A percentile compares a stretch with the other conserved stretches of the same genome.
phyloP scores from a whole-genome alignment of 1,139 yeast species.

The Yamadazyma atlantica region DNA sequence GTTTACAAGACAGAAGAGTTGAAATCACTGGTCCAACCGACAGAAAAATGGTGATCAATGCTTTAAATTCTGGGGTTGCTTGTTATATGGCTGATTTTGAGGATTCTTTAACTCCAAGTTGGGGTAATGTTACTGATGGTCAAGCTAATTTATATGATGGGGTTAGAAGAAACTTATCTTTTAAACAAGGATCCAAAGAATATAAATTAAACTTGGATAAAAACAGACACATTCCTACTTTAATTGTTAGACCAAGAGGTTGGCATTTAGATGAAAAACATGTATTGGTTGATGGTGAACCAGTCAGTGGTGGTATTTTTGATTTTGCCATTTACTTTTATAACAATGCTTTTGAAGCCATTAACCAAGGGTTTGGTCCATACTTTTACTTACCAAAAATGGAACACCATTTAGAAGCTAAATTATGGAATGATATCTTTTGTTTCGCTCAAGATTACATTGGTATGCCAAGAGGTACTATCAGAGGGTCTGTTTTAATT shows the following conservation, averaged over 20 bases:
- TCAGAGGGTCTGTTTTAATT: constrained; percentile 75
- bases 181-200: constrained; percentile 55
- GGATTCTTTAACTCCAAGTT: constrained; percentile 94
- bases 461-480: constrained; percentile 66
- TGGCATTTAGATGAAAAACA: constrained; percentile 83
- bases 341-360: constrained; percentile 65
- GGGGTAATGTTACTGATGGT: constrained; percentile 84
- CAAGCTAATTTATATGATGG: constrained; percentile 94
- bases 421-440: constrained; percentile 77
- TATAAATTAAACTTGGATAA: constrained; percentile 58
- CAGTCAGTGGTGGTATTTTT: constrained; percentile 70
- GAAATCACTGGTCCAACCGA: constrained; percentile 91
- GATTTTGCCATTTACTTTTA: constrained; percentile 77
- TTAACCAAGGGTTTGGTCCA: constrained; percentile 68
- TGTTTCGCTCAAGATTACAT: constrained; percentile 67
- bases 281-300: constrained; percentile 71
- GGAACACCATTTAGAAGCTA: constrained; percentile 80
- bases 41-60: constrained; percentile 92
- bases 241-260: constrained; percentile 83
- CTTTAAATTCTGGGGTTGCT: constrained; percentile 83
- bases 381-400: constrained; percentile 78
- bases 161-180: constrained; percentile 63
- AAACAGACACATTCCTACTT: constrained; percentile 64
- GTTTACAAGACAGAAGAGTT: constrained; percentile 73
- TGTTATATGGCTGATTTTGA: constrained; percentile 96